Evolutionary conservation across 2,329 filamentous ascomycete species (phyloP).

Genomic region (Coniochaeta ligniaria): DNA sequence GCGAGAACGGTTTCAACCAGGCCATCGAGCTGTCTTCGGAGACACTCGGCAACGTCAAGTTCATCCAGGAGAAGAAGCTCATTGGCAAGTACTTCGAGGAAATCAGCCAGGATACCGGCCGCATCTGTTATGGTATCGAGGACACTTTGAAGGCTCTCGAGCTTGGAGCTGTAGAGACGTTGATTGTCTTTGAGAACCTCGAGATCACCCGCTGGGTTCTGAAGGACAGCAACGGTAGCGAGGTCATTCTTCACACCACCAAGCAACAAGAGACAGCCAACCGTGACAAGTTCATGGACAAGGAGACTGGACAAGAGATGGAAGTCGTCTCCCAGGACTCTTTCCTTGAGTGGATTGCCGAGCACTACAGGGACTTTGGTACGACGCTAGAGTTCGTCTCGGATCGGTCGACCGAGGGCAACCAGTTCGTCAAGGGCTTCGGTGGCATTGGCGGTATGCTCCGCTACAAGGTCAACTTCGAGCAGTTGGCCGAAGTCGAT

Average conservation of each 20-base stretch:
- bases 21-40: constrained; percentile 93
- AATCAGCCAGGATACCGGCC: constrained; percentile 94
- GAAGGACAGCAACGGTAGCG: constrained; percentile 66
- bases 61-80: constrained; percentile 99
- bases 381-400: constrained; percentile 95
- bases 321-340: constrained; percentile 80
- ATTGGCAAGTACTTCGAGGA: constrained; percentile 99
- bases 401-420: constrained; percentile 93
- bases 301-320: constrained; percentile 95
- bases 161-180: constrained; percentile 84
- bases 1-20: constrained; percentile 99
- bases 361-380: constrained; percentile 94
- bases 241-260: constrained; percentile 77
- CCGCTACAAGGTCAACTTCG: constrained; percentile 99
- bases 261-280: constrained; percentile 72
- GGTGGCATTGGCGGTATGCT: constrained; percentile 86
- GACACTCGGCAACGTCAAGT: constrained; percentile 98
- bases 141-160: constrained; percentile 97
- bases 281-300: constrained; percentile 87
- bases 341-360: constrained; percentile 99
- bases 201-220: constrained; percentile 89
- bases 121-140: constrained; percentile 95
- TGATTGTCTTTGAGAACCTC: constrained; percentile 97
- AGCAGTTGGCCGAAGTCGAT: constrained; percentile 87
- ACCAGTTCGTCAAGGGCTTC: constrained; percentile 93